These are phyloP conservation scores for Diaporthe ampelina DNA, from an alignment of 2,329 filamentous ascomycete species.

Conservation along the genomic window DNA sequence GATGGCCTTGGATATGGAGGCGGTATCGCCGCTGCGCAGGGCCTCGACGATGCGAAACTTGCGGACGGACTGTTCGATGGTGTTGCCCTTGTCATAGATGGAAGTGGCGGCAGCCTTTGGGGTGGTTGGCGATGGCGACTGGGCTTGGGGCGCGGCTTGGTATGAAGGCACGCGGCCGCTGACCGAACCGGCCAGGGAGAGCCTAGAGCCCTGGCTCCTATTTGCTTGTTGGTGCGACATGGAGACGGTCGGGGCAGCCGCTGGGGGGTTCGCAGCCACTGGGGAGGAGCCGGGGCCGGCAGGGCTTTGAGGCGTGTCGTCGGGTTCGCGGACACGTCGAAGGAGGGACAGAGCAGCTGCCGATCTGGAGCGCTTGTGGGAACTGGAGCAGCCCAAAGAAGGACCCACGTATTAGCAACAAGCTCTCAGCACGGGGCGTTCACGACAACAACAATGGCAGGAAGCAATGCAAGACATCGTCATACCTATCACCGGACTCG, in stretches of 20 bases:
- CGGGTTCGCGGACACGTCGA: constrained; percentile 61
- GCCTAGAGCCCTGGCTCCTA: constrained; percentile 61
- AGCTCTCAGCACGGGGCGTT: neutral
- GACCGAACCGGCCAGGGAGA: constrained; percentile 59
- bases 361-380: constrained; percentile 69
- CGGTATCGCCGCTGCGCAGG: constrained; percentile 89
- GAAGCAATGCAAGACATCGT: neutral
- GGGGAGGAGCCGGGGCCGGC: constrained; percentile 47
- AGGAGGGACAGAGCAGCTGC: constrained; percentile 66
- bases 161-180: constrained; percentile 59
- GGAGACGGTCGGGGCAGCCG: constrained; percentile 50
- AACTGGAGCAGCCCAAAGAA: constrained; percentile 27
- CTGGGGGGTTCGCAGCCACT: constrained; percentile 52
- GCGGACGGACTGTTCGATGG: constrained; percentile 92
- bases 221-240: constrained; percentile 54
- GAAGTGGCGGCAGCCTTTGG: constrained; percentile 30
- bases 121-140: constrained; percentile 51
- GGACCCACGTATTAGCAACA: constrained; percentile 28
- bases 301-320: constrained; percentile 55
- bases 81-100: constrained; percentile 60
- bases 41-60: constrained; percentile 97
- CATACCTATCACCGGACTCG: constrained; percentile 40
- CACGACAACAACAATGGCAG: neutral
- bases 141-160: constrained; percentile 45
- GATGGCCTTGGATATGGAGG: constrained; percentile 88